A percentile compares a stretch with the other conserved stretches of the same genome.
Evolutionary conservation across 176 grass and related monocot genomes (phyloP).

Genomic region (Tillandsia fasciculata): DNA sequence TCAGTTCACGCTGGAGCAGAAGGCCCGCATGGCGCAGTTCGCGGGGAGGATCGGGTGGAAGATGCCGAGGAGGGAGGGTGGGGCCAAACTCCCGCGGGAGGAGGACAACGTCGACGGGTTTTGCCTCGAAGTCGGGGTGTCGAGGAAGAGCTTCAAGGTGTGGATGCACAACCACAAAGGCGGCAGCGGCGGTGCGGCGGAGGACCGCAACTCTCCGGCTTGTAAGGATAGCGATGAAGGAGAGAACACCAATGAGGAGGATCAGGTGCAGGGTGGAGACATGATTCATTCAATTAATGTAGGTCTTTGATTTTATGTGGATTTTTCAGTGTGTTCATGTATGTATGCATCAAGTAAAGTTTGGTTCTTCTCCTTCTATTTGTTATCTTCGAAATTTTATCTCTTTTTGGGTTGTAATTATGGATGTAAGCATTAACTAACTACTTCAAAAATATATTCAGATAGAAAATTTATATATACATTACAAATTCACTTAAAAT

Average conservation of each 20-base stretch:
- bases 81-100: slow-evolving; percentile 20
- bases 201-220: slow-evolving; percentile 23
- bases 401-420: too few species aligned
- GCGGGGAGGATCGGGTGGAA: slow-evolving; percentile 74
- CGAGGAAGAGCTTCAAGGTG: slow-evolving; percentile 80
- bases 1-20: slow-evolving; percentile 82
- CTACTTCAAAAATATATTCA: too few species aligned
- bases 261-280: too few species aligned
- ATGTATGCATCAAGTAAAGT: too few species aligned
- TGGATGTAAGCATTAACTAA: too few species aligned
- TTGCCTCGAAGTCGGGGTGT: slow-evolving; percentile 76
- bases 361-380: too few species aligned
- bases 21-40: slow-evolving; percentile 55
- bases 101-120: slow-evolving; percentile 62
- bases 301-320: too few species aligned
- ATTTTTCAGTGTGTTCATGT: too few species aligned
- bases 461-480: too few species aligned
- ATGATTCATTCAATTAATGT: too few species aligned
- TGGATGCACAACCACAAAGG: slow-evolving; percentile 99
- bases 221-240: slow-evolving; percentile 11
- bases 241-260: slow-evolving; percentile 7
- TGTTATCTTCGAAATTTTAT: too few species aligned
- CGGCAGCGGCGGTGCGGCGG: slow-evolving; percentile 42
- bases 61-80: slow-evolving; percentile 73
- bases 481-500: too few species aligned